Percentiles rank a stretch among this genome's conserved stretches.
Evolutionary conservation across 345 rosid genomes (phyloP).

Genomic region (Reutealis trisperma): DNA sequence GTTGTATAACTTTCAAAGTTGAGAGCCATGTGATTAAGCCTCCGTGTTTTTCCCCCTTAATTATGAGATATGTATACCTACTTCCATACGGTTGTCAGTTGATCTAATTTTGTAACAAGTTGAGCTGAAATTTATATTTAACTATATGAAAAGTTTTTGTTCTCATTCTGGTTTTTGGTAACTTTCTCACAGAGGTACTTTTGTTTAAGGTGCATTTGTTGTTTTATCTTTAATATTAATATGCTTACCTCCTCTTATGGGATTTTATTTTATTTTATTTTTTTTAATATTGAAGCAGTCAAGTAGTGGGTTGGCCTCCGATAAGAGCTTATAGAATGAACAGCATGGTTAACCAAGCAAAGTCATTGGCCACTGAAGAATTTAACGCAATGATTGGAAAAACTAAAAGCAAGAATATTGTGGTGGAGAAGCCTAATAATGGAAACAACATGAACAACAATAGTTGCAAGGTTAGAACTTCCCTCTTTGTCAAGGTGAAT

Average conservation of each 20-base stretch:
- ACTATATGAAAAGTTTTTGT: background rate
- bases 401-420: conserved; percentile 30
- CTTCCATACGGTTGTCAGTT: background rate
- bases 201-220: background rate
- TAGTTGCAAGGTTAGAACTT: conserved; percentile 42
- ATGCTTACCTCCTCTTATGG: background rate
- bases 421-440: conserved; percentile 29
- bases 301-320: conserved; percentile 99
- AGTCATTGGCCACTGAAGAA: conserved; percentile 50
- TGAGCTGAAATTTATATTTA: background rate
- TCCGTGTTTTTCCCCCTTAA: background rate
- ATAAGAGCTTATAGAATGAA: conserved; percentile 73
- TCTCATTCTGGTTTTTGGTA: background rate
- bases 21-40: background rate
- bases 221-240: background rate
- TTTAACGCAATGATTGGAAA: conserved; percentile 35
- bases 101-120: background rate
- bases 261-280: no score
- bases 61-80: background rate
- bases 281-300: conserved; percentile 43
- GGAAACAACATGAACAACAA: conserved; percentile 28
- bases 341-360: conserved; percentile 70
- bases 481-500: conserved; percentile 80
- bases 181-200: background rate
- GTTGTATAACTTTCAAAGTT: background rate